Conservation (phyloP, 148 eudicot genomes). For the Drosera capensis region DNA sequence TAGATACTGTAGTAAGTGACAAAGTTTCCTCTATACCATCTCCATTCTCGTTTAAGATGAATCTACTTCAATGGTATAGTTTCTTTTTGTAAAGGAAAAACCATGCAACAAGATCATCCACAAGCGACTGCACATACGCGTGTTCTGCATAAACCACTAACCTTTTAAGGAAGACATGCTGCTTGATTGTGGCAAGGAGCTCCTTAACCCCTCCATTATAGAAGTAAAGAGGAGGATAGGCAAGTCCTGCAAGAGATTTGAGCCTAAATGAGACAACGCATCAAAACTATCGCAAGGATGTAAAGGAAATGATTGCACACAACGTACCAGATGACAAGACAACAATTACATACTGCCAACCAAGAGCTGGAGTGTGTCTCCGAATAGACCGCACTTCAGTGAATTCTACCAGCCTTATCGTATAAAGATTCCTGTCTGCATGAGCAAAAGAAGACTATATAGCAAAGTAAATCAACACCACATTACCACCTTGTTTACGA, state of each 20-base stretch:
- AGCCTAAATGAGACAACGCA: background rate
- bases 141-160: slow-evolving; percentile 15
- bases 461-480: background rate
- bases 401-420: slow-evolving; percentile 67
- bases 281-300: background rate
- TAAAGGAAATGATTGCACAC: background rate
- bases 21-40: too few relatives aligned
- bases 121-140: too few relatives aligned
- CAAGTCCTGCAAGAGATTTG: slow-evolving; percentile 47
- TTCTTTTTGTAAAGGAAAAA: too few relatives aligned
- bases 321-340: slow-evolving; percentile 65
- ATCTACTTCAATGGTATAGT: too few relatives aligned
- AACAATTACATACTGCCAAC: slow-evolving; percentile 83
- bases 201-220: slow-evolving; percentile 92
- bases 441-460: slow-evolving; percentile 1
- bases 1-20: too few relatives aligned
- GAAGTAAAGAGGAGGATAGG: slow-evolving; percentile 89
- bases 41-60: too few relatives aligned
- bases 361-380: slow-evolving; percentile 80
- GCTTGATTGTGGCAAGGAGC: slow-evolving; percentile 78
- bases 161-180: slow-evolving; percentile 72
- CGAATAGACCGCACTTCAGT: slow-evolving; percentile 77
- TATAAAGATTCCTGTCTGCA: slow-evolving; percentile 84
- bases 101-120: too few relatives aligned
- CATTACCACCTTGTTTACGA: background rate